Conservation (phyloP, 345 rosid species). For the Populus alba region DNA sequence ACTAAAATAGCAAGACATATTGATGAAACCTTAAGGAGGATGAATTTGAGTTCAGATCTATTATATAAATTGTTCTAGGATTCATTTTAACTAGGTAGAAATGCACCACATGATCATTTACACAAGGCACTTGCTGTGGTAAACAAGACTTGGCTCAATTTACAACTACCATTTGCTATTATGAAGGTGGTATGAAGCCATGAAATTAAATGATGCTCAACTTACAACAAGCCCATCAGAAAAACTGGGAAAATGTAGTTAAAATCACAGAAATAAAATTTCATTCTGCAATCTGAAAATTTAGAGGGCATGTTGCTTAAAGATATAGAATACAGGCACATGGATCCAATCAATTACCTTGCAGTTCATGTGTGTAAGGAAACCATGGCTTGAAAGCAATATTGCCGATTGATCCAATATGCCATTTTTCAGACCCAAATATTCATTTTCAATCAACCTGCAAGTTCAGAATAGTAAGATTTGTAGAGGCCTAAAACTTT, state of each 20-base stretch:
- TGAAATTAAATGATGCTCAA: not conserved
- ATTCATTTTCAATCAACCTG: constrained; percentile 90
- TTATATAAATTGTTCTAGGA: not conserved
- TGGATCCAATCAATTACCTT: constrained; percentile 48
- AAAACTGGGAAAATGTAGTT: not conserved
- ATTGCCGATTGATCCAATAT: constrained; percentile 96
- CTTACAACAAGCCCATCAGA: not conserved
- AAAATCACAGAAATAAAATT: not conserved
- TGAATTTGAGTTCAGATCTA: not conserved
- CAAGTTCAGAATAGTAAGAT: constrained; percentile 17
- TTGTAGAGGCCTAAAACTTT: not conserved
- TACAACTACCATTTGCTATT: not conserved
- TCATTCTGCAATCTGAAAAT: not conserved
- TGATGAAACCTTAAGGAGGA: not conserved
- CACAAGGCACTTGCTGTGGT: not conserved
- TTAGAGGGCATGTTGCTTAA: not conserved
- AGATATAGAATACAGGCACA: not conserved
- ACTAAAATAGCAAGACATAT: too few species aligned
- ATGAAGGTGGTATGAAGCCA: not conserved
- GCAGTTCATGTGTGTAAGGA: constrained; percentile 87
- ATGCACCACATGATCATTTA: not conserved
- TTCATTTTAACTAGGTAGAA: not conserved
- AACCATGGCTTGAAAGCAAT: constrained; percentile 72
- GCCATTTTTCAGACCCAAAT: constrained; percentile 87
- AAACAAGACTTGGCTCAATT: not conserved